phyloP scores from a whole-genome alignment of 2,329 filamentous ascomycete genomes.

The Stagonosporopsis tanaceti region DNA sequence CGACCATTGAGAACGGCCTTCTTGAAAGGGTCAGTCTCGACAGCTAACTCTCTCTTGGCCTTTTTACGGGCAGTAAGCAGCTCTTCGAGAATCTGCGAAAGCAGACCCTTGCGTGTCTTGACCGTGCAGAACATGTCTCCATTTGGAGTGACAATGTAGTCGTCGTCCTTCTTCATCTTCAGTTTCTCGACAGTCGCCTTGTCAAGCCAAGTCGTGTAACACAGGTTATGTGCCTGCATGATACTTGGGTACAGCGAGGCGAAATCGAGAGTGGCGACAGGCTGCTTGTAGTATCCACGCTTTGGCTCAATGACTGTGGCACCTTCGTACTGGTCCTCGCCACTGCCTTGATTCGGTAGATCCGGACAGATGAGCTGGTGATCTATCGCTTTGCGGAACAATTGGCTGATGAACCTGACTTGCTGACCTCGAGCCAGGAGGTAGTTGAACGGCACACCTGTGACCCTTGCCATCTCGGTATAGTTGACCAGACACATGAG shows the following conservation, averaged over 20 bases:
- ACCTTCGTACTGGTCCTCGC: constrained; percentile 93
- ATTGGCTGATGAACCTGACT: constrained; percentile 95
- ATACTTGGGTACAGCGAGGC: constrained; percentile 98
- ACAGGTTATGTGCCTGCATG: constrained; percentile 98
- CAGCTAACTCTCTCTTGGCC: constrained; percentile 87
- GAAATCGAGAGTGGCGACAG: constrained; percentile 97
- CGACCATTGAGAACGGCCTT: constrained; percentile 98
- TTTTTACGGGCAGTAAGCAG: constrained; percentile 89
- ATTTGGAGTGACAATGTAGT: constrained; percentile 96
- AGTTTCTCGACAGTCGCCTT: constrained; percentile 79
- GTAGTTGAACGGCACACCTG: constrained; percentile 96
- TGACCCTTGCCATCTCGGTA: constrained; percentile 99
- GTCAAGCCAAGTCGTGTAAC: constrained; percentile 92
- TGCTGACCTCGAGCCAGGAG: constrained; percentile 92
- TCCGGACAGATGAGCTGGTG: constrained; percentile 96
- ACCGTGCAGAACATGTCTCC: constrained; percentile 90
- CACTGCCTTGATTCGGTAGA: constrained; percentile 68
- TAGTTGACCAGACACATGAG: constrained; percentile 98
- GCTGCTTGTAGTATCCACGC: constrained; percentile 92
- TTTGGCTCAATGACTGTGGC: constrained; percentile 97
- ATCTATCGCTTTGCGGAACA: constrained; percentile 93
- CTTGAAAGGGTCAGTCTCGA: constrained; percentile 94
- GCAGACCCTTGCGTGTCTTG: constrained; percentile 87
- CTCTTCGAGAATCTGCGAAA: constrained; percentile 96
- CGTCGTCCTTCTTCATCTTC: constrained; percentile 81